phyloP scores from a whole-genome alignment of 176 grass and related monocot species.

The Microstegium vimineum region DNA sequence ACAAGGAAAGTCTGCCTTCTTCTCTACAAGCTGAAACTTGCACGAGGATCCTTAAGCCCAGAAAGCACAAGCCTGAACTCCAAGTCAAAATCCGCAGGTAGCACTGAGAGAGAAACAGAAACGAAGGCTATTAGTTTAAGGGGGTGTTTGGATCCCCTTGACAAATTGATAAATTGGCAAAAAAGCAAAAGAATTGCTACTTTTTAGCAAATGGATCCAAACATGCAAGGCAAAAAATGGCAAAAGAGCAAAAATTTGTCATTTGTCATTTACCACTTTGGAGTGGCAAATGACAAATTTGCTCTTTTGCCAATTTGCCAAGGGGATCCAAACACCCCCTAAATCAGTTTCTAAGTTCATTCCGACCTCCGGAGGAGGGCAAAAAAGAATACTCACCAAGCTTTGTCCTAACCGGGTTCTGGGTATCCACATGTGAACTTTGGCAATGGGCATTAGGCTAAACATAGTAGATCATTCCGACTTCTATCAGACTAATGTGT shows the following conservation, averaged over 20 bases:
- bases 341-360: background rate
- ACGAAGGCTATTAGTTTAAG: background rate
- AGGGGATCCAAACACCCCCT: no score
- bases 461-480: slow-evolving; percentile 98
- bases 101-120: slow-evolving; percentile 10
- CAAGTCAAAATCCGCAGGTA: background rate
- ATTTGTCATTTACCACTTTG: no score
- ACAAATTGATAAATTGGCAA: no score
- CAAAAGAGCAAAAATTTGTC: no score
- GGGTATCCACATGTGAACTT: slow-evolving; percentile 13
- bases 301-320: no score
- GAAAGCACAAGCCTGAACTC: background rate
- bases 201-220: no score
- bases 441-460: slow-evolving; percentile 29
- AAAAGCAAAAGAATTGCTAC: no score
- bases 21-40: slow-evolving; percentile 24
- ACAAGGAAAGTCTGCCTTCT: slow-evolving; percentile 23
- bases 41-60: background rate
- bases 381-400: slow-evolving; percentile 11
- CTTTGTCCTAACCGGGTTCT: slow-evolving; percentile 13
- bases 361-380: background rate
- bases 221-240: no score
- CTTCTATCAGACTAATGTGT: slow-evolving; percentile 98
- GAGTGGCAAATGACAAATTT: no score
- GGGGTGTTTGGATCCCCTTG: no score